These are phyloP conservation scores for Cutaneotrichosporon arboriforme DNA, from an alignment of 1,284 basidiomycete species.

Conservation along the genomic window DNA sequence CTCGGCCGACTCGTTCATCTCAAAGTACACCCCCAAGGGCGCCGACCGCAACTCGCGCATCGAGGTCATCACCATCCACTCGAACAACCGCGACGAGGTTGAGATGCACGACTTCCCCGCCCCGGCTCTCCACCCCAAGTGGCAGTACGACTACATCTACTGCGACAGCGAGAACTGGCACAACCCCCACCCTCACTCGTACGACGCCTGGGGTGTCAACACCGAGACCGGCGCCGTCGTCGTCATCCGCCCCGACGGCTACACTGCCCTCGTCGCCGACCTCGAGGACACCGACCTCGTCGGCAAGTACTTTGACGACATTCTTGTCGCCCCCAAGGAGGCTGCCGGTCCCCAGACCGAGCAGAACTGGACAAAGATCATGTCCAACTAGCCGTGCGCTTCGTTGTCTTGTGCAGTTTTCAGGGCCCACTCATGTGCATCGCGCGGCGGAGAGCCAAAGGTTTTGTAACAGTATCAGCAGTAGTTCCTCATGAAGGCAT, in stretches of 20 bases:
- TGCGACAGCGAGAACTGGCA: constrained; percentile 36
- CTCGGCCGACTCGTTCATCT: constrained; percentile 34
- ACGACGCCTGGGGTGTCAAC: constrained; percentile 41
- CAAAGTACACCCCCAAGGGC: constrained; percentile 36
- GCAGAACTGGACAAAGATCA: constrained; percentile 6
- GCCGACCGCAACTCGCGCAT: constrained; percentile 18
- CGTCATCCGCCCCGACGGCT: constrained; percentile 42
- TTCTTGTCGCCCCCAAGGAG: constrained; percentile 1
- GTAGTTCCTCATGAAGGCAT: too few relatives aligned
- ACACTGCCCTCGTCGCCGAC: constrained; percentile 18
- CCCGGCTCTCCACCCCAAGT: constrained; percentile 13
- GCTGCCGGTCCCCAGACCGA: constrained; percentile 1
- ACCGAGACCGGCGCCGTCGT: constrained; percentile 37
- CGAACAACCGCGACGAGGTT: constrained; percentile 13
- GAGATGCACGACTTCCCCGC: constrained; percentile 13
- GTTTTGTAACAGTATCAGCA: too few relatives aligned
- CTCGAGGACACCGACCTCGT: constrained; percentile 15
- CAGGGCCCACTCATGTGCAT: too few relatives aligned
- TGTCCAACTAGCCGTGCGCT: too few relatives aligned
- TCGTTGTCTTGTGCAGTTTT: too few relatives aligned
- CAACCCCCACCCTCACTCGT: constrained; percentile 38
- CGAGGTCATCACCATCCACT: constrained; percentile 18
- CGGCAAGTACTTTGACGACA: constrained; percentile 5
- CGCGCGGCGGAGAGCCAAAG: too few relatives aligned
- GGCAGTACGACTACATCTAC: constrained; percentile 25